A percentile compares a stretch with the other conserved stretches of the same genome.
Conservation (phyloP, 2,329 filamentous ascomycete genomes). For the Stachybotrys echinatus region DNA sequence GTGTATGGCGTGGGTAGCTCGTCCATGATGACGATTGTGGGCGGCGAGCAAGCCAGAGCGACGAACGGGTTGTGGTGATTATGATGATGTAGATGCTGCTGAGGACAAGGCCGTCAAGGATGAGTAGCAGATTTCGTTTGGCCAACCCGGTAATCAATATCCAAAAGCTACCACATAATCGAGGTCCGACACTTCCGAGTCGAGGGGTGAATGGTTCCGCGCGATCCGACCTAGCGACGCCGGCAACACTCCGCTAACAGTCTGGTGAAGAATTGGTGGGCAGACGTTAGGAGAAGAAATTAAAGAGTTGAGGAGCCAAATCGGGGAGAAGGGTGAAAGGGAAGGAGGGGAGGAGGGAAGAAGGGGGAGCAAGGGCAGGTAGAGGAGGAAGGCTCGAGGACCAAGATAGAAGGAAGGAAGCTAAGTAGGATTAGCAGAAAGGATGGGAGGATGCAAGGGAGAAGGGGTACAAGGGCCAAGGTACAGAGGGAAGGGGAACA, state of each 20-base stretch:
- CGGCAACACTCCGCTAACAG: neutral
- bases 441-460: conserved; percentile 7
- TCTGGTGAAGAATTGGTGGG: conserved; percentile 6
- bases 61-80: too few relatives aligned
- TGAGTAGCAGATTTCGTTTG: conserved; percentile 9
- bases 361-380: conserved; percentile 9
- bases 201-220: conserved; percentile 7
- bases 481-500: conserved; percentile 19
- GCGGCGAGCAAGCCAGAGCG: conserved; percentile 1
- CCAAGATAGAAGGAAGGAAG: conserved; percentile 7
- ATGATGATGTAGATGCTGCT: conserved; percentile 6
- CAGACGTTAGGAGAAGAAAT: neutral
- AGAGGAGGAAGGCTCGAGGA: conserved; percentile 6
- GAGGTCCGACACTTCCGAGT: conserved; percentile 15
- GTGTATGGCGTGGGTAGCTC: conserved; percentile 29
- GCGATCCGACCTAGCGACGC: conserved; percentile 4
- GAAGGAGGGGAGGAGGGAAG: conserved; percentile 9
- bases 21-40: conserved; percentile 24
- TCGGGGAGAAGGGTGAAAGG: conserved; percentile 13
- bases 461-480: conserved; percentile 14
- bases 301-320: conserved; percentile 9
- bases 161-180: conserved; percentile 31
- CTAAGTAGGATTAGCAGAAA: conserved; percentile 15
- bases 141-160: conserved; percentile 23
- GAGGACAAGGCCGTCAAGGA: conserved; percentile 3